Evolutionary conservation across 495 filamentous ascomycete genomes (phyloP).

Genomic region (Penicillium cinerascens): DNA sequence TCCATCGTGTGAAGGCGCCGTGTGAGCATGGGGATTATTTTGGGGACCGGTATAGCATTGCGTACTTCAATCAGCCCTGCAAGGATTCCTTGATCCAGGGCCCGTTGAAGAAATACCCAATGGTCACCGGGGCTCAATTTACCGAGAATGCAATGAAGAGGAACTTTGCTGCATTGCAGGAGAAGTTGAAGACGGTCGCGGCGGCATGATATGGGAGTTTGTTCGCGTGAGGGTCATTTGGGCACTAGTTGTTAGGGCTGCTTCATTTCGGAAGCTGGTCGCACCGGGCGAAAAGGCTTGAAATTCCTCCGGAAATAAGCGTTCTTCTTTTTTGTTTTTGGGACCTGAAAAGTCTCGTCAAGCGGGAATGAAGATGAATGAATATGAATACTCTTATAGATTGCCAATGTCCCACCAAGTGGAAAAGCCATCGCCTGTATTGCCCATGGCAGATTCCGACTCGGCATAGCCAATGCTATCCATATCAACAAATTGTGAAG

Average conservation of each 20-base stretch:
- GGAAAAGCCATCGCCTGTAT: constrained; percentile 37
- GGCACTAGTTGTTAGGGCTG: constrained; percentile 8
- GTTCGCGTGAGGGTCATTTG: constrained; percentile 16
- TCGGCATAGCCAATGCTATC: constrained; percentile 37
- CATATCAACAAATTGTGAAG: constrained; percentile 38
- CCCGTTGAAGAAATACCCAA: constrained; percentile 57
- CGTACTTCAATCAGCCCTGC: constrained; percentile 64
- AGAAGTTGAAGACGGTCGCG: constrained; percentile 28
- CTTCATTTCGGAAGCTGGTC: background rate
- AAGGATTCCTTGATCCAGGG: constrained; percentile 58
- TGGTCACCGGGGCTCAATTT: constrained; percentile 56
- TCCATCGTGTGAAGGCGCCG: constrained; percentile 60
- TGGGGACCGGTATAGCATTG: constrained; percentile 59
- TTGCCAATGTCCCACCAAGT: constrained; percentile 47
- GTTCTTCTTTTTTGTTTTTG: background rate
- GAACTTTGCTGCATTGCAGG: constrained; percentile 48
- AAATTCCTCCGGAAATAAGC: background rate
- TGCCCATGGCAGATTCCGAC: constrained; percentile 29
- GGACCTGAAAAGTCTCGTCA: constrained; percentile 17
- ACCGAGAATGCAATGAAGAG: constrained; percentile 55
- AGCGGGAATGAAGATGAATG: constrained; percentile 21
- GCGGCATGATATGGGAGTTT: constrained; percentile 3
- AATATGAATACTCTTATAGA: constrained; percentile 30
- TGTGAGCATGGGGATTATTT: constrained; percentile 51
- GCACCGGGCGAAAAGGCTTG: background rate